These are phyloP conservation scores for Pisolithus marmoratus DNA, from an alignment of 768 basidiomycete genomes.

Conservation along the genomic window DNA sequence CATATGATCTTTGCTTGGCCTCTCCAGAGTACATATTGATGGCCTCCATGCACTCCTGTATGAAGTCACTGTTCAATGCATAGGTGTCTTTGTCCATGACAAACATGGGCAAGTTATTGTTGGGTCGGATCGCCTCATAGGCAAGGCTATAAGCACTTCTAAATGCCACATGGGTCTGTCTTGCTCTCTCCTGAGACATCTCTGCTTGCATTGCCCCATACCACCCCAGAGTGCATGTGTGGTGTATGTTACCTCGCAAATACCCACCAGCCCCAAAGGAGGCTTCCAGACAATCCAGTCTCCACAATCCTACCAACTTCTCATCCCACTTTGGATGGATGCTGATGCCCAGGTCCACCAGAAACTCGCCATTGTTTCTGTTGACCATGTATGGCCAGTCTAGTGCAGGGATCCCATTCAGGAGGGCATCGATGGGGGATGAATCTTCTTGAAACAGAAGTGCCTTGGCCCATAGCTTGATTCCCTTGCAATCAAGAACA, in stretches of 20 bases:
- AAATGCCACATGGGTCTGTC: slow-evolving; percentile 9
- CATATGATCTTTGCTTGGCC: no score
- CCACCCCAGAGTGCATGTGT: slow-evolving; percentile 2
- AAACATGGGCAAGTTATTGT: slow-evolving; percentile 5
- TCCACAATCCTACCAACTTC: slow-evolving; percentile 3
- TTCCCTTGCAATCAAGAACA: no score
- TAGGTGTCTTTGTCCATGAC: background rate
- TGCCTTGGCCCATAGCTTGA: no score
- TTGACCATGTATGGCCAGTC: no score
- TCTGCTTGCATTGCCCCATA: slow-evolving; percentile 14
- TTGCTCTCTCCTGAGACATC: slow-evolving; percentile 4
- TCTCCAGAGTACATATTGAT: background rate
- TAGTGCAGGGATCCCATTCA: no score
- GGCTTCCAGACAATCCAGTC: slow-evolving; percentile 2
- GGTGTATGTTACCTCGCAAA: background rate
- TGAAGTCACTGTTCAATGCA: background rate
- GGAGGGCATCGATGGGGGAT: no score
- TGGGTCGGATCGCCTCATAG: slow-evolving; percentile 9
- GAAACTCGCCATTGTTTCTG: no score
- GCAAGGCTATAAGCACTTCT: background rate
- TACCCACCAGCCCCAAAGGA: slow-evolving; percentile 9
- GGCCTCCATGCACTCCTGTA: background rate
- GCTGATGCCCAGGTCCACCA: no score
- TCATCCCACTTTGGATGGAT: background rate
- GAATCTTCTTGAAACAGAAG: no score